These are phyloP conservation scores for Globisporangium cystogenes DNA, from an alignment of 352 stramenopile species.

Conservation along the genomic window DNA sequence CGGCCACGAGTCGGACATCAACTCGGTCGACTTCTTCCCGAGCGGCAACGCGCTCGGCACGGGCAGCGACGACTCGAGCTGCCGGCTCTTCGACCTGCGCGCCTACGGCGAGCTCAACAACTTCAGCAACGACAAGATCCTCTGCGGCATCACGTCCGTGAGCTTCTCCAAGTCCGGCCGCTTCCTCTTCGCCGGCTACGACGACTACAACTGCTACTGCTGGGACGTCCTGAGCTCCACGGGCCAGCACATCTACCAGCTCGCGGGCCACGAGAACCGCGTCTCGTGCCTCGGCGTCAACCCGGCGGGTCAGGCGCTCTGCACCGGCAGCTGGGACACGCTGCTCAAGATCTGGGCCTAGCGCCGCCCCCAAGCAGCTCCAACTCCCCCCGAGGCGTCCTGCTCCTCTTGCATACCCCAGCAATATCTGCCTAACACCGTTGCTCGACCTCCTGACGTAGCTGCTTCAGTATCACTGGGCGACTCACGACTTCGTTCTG, in stretches of 20 bases:
- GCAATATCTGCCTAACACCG: too few relatives aligned
- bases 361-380: too few relatives aligned
- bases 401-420: too few relatives aligned
- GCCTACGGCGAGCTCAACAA: slow-evolving; percentile 96
- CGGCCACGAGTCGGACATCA: slow-evolving; percentile 98
- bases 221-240: slow-evolving; percentile 95
- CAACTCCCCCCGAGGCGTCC: too few relatives aligned
- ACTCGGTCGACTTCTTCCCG: slow-evolving; percentile 97
- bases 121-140: slow-evolving; percentile 96
- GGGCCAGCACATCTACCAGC: slow-evolving; percentile 88
- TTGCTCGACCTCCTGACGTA: too few relatives aligned
- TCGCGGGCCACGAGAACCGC: slow-evolving; percentile 94
- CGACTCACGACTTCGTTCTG: too few relatives aligned
- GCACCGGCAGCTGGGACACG: slow-evolving; percentile 98
- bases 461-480: too few relatives aligned
- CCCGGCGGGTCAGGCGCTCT: slow-evolving; percentile 92
- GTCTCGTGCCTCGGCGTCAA: slow-evolving; percentile 97
- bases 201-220: slow-evolving; percentile 97
- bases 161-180: slow-evolving; percentile 94
- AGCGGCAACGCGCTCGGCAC: slow-evolving; percentile 94
- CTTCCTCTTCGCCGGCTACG: slow-evolving; percentile 97
- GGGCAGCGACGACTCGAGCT: slow-evolving; percentile 96
- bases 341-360: slow-evolving; percentile 97
- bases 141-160: slow-evolving; percentile 97
- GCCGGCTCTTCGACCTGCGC: slow-evolving; percentile 96